These are phyloP conservation scores for Penicillium coffeae DNA, from an alignment of 495 filamentous ascomycete genomes.

Conservation along the genomic window DNA sequence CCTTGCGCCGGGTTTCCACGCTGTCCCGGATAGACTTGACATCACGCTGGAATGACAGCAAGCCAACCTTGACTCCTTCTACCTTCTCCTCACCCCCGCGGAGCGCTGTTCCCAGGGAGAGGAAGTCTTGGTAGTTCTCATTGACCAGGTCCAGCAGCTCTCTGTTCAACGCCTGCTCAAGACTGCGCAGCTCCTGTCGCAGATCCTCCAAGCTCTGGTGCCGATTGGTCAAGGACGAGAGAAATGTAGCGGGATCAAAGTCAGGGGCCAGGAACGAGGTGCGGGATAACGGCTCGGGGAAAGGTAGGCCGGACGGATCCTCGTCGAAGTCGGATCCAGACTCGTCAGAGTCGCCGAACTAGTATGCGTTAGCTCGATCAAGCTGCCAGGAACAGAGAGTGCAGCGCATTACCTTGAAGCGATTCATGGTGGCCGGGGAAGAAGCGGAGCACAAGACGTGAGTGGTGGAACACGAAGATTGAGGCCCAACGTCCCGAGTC, in stretches of 20 bases:
- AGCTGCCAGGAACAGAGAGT: neutral
- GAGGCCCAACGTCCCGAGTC: constrained; percentile 14
- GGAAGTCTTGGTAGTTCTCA: constrained; percentile 84
- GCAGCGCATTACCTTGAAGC: constrained; percentile 17
- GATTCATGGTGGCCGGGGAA: constrained; percentile 21
- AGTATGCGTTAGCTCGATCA: neutral
- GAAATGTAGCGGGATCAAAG: constrained; percentile 79
- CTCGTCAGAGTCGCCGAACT: constrained; percentile 52
- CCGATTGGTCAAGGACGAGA: constrained; percentile 75
- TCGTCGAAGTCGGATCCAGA: constrained; percentile 55
- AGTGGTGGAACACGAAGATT: constrained; percentile 15
- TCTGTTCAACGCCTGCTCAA: constrained; percentile 67
- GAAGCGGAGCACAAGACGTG: constrained; percentile 1
- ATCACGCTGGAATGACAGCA: constrained; percentile 79
- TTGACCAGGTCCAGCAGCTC: constrained; percentile 94
- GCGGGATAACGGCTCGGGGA: constrained; percentile 75
- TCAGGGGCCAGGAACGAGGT: constrained; percentile 69
- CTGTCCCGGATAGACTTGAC: constrained; percentile 56
- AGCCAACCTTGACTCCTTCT: constrained; percentile 83
- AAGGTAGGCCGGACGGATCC: constrained; percentile 69
- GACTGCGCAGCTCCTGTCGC: constrained; percentile 73
- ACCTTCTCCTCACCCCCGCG: constrained; percentile 86
- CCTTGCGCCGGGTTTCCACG: constrained; percentile 49
- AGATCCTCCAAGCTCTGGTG: constrained; percentile 97
- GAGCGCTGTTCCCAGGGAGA: constrained; percentile 75